Percentiles rank a stretch among this genome's conserved stretches.
phyloP scores from a whole-genome alignment of 352 stramenopile species.

The Globisporangium paroecandrum region DNA sequence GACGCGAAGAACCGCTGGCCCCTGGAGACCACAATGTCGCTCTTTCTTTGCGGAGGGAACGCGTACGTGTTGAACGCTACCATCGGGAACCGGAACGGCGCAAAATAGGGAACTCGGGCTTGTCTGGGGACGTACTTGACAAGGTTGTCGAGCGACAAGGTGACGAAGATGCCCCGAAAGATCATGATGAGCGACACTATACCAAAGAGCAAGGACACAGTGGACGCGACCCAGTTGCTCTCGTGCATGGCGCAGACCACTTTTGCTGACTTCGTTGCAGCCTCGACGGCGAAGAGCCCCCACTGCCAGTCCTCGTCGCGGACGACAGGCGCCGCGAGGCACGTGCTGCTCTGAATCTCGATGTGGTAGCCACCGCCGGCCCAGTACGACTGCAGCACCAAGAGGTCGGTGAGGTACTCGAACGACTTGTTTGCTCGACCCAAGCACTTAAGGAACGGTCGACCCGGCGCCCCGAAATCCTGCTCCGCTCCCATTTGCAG shows the following conservation, averaged over 20 bases:
- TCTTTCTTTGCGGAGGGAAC: slow-evolving; percentile 25
- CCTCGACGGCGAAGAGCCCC: slow-evolving; percentile 39
- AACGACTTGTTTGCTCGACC: slow-evolving; percentile 34
- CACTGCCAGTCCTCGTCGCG: slow-evolving; percentile 31
- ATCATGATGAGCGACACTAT: slow-evolving; percentile 45
- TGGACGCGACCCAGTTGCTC: slow-evolving; percentile 31
- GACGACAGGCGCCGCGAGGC: slow-evolving; percentile 31
- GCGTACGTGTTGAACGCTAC: slow-evolving; percentile 27
- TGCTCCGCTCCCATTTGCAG: slow-evolving; percentile 31
- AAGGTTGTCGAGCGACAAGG: slow-evolving; percentile 25
- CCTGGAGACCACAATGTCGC: slow-evolving; percentile 36
- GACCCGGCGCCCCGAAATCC: slow-evolving; percentile 37
- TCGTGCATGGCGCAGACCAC: slow-evolving; percentile 39
- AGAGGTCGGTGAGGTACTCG: slow-evolving; percentile 50
- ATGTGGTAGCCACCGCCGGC: slow-evolving; percentile 41
- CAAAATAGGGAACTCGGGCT: slow-evolving; percentile 22
- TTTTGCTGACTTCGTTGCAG: slow-evolving; percentile 31
- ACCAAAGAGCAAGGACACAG: slow-evolving; percentile 38
- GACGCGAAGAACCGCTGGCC: slow-evolving; percentile 46
- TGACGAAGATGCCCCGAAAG: slow-evolving; percentile 32
- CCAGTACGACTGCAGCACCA: slow-evolving; percentile 54
- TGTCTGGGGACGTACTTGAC: slow-evolving; percentile 40
- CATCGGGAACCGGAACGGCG: background rate
- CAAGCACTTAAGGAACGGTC: slow-evolving; percentile 40
- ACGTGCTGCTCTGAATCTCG: slow-evolving; percentile 52